These are phyloP conservation scores for Nicotiana rustica DNA, from an alignment of 305 asterid species.

Conservation along the genomic window DNA sequence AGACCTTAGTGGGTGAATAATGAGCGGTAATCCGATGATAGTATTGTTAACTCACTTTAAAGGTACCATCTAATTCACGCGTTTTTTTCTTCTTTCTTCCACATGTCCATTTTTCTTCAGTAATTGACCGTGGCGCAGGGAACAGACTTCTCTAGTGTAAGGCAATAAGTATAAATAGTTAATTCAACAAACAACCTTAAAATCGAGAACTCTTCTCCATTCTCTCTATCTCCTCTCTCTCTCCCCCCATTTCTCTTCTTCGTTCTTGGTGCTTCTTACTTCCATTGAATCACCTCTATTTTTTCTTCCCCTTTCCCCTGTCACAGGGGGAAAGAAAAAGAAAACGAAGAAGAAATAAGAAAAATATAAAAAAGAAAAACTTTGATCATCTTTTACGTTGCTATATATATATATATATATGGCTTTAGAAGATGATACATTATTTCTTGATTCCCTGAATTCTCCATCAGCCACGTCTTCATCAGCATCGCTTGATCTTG, in stretches of 20 bases:
- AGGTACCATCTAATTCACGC: constrained; percentile 2
- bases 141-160: too few species aligned
- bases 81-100: constrained; percentile 24
- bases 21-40: constrained; percentile 27
- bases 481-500: constrained; percentile 28
- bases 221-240: not conserved
- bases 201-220: constrained; percentile 31
- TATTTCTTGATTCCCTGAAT: constrained; percentile 18
- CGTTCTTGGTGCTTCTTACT: not conserved
- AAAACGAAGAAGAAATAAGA: too few species aligned
- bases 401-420: not conserved
- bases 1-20: not conserved
- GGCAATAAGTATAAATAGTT: constrained; percentile 7
- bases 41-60: not conserved
- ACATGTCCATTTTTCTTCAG: constrained; percentile 1
- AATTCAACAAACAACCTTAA: not conserved
- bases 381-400: not conserved
- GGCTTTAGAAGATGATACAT: constrained; percentile 30
- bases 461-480: constrained; percentile 29
- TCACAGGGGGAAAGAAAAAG: constrained; percentile 14
- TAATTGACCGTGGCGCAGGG: too few species aligned
- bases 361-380: not conserved
- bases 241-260: constrained; percentile 4
- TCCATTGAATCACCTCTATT: constrained; percentile 14
- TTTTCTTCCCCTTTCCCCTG: constrained; percentile 17